phyloP scores from a whole-genome alignment of 805 yeast genomes.

The Lipomyces spencermartinsiae region DNA sequence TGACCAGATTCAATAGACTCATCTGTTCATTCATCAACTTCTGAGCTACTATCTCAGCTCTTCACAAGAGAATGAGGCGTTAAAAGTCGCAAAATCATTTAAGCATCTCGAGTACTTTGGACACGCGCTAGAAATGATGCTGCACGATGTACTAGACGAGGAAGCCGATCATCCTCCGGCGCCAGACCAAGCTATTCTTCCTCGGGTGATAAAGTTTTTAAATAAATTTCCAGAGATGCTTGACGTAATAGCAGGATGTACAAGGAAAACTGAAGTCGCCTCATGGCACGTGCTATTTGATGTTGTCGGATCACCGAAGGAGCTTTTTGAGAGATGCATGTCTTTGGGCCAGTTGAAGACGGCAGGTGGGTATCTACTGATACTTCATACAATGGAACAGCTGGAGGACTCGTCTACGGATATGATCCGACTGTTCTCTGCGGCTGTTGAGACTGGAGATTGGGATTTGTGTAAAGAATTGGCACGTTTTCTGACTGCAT shows the following conservation, averaged over 20 bases:
- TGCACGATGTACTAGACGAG: constrained; percentile 47
- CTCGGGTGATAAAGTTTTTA: constrained; percentile 43
- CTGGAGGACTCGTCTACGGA: constrained; percentile 42
- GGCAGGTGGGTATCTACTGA: constrained; percentile 51
- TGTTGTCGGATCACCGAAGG: constrained; percentile 47
- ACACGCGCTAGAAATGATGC: constrained; percentile 51
- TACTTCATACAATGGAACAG: constrained; percentile 47
- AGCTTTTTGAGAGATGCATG: constrained; percentile 48
- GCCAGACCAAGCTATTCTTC: constrained; percentile 29
- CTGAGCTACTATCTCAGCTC: constrained; percentile 29
- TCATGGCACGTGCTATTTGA: constrained; percentile 56
- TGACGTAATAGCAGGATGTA: constrained; percentile 54
- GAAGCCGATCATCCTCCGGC: constrained; percentile 38
- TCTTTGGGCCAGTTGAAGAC: constrained; percentile 46
- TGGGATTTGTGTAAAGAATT: constrained; percentile 49
- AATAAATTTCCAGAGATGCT: constrained; percentile 47
- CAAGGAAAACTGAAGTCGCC: constrained; percentile 63
- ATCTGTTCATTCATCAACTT: constrained; percentile 36
- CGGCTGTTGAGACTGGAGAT: constrained; percentile 46
- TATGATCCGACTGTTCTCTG: constrained; percentile 44
- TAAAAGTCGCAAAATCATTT: constrained; percentile 33
- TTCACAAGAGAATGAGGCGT: constrained; percentile 31
- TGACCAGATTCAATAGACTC: constrained; percentile 26
- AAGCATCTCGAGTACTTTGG: constrained; percentile 49
- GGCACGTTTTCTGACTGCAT: constrained; percentile 49